A percentile compares a stretch with the other conserved stretches of the same genome.
Conservation (phyloP, 1,284 basidiomycete species). For the Grifola frondosa region DNA sequence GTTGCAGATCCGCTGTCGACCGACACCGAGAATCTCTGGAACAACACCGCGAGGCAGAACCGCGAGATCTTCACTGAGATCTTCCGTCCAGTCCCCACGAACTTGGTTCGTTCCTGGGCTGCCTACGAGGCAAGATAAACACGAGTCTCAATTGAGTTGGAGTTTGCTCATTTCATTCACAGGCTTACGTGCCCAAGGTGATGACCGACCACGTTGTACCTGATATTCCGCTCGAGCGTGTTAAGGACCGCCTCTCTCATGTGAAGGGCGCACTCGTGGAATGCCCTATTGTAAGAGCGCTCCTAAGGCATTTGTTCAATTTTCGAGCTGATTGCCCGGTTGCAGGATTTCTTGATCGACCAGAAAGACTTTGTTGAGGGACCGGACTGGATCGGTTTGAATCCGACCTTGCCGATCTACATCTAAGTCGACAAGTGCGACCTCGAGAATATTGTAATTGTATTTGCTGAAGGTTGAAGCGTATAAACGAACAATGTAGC, state of each 20-base stretch:
- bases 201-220: conserved; percentile 83
- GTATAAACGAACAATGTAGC: too few relatives aligned
- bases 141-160: conserved; percentile 4
- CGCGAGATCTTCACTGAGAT: conserved; percentile 80
- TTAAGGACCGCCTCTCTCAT: conserved; percentile 72
- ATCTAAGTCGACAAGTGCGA: too few relatives aligned
- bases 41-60: conserved; percentile 74
- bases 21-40: conserved; percentile 62
- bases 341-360: conserved; percentile 79
- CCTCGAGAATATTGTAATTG: too few relatives aligned
- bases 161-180: conserved; percentile 7
- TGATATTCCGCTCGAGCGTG: conserved; percentile 57
- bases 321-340: neutral
- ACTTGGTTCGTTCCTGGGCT: conserved; percentile 75
- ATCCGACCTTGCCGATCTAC: conserved; percentile 76
- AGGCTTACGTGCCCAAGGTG: conserved; percentile 73
- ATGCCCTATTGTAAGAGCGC: conserved; percentile 61
- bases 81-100: conserved; percentile 81
- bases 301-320: neutral
- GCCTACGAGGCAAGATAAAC: conserved; percentile 65
- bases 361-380: conserved; percentile 72
- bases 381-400: conserved; percentile 69
- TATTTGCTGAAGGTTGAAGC: too few relatives aligned
- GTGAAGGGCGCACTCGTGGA: conserved; percentile 78
- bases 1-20: conserved; percentile 83